Evolutionary conservation across 805 yeast species (phyloP).

Genomic region (Jamesozyma spencerorum): DNA sequence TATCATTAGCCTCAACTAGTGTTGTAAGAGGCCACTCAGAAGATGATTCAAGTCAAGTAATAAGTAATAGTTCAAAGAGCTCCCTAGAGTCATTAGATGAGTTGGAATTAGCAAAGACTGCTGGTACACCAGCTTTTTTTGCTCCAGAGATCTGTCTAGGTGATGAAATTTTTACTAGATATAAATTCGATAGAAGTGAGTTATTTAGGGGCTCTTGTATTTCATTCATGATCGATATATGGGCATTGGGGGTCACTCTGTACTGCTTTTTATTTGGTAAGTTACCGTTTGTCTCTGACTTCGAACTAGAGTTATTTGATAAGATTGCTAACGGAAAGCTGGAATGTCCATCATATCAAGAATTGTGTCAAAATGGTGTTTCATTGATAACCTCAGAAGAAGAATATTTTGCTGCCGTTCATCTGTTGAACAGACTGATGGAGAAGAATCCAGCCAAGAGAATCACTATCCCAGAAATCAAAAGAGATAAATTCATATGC

Average conservation of each 20-base stretch:
- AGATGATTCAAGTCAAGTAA: background rate
- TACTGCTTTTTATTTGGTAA: conserved; percentile 85
- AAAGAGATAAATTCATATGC: conserved; percentile 61
- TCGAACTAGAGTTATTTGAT: conserved; percentile 58
- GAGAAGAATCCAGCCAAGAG: conserved; percentile 64
- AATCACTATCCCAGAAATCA: conserved; percentile 63
- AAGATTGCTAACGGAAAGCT: conserved; percentile 61
- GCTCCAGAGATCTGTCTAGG: conserved; percentile 88
- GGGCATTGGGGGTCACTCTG: conserved; percentile 93
- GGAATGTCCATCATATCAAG: conserved; percentile 42
- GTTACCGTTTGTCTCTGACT: conserved; percentile 83
- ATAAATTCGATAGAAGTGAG: conserved; percentile 17
- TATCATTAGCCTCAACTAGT: conserved; percentile 46
- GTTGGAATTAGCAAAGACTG: conserved; percentile 86
- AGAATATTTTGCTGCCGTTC: conserved; percentile 40
- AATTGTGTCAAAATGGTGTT: conserved; percentile 21
- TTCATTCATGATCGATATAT: conserved; percentile 84
- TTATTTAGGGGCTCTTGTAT: conserved; percentile 41
- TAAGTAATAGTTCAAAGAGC: background rate
- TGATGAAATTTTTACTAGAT: conserved; percentile 24
- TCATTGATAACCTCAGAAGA: conserved; percentile 34
- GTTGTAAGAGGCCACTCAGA: conserved; percentile 9
- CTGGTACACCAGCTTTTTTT: conserved; percentile 95
- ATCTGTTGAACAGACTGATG: conserved; percentile 52
- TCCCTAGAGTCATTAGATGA: conserved; percentile 37